phyloP scores from a whole-genome alignment of 2,329 filamentous ascomycete genomes.

The Neocucurbitaria cava region DNA sequence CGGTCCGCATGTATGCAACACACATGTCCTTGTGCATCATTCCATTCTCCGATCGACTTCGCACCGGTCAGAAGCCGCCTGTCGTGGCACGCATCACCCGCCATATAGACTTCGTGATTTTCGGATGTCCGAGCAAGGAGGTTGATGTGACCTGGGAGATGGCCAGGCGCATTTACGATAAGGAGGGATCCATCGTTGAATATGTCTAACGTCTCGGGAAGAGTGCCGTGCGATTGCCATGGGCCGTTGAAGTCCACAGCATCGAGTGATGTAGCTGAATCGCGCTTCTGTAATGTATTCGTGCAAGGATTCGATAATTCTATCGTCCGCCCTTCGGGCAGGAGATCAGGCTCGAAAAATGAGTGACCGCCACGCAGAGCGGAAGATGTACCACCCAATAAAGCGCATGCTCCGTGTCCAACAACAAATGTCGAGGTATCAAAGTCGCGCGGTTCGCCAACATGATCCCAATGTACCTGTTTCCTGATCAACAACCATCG shows the following conservation, averaged over 20 bases:
- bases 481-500: not conserved
- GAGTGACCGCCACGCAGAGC: conserved; percentile 40
- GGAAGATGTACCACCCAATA: conserved; percentile 31
- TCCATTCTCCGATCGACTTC: conserved; percentile 60
- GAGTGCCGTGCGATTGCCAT: conserved; percentile 54
- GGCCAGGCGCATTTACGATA: conserved; percentile 60
- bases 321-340: conserved; percentile 51
- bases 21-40: conserved; percentile 53
- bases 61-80: conserved; percentile 59
- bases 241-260: conserved; percentile 25
- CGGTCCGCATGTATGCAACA: conserved; percentile 62
- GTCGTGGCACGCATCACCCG: conserved; percentile 64
- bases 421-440: conserved; percentile 48
- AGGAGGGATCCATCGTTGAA: conserved; percentile 58
- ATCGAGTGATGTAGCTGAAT: not conserved
- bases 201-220: conserved; percentile 57
- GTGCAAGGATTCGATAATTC: conserved; percentile 51
- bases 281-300: not conserved
- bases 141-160: conserved; percentile 62
- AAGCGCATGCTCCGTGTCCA: conserved; percentile 38
- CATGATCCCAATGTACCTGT: conserved; percentile 53
- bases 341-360: conserved; percentile 54
- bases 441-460: conserved; percentile 52
- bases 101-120: conserved; percentile 56
- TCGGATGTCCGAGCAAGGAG: conserved; percentile 53